phyloP scores from a whole-genome alignment of 2,329 filamentous ascomycete species.

The Colletotrichum lindemuthianum region DNA sequence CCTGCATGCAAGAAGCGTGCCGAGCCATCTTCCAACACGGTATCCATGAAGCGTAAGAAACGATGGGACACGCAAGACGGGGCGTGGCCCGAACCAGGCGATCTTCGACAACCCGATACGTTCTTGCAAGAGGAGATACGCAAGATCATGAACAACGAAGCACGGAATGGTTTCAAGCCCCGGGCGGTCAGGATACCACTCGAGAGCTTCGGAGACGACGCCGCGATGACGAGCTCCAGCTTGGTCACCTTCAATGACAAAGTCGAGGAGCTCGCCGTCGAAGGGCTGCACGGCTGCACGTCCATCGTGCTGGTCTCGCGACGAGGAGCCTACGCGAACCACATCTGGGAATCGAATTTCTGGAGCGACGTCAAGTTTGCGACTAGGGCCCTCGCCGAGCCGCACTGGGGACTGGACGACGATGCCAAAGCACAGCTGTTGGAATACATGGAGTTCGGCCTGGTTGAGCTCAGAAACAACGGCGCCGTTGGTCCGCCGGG shows the following conservation, averaged over 20 bases:
- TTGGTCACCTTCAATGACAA: background rate
- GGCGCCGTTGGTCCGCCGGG: background rate
- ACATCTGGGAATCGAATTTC: background rate
- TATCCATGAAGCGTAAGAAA: no score
- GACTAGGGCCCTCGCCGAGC: background rate
- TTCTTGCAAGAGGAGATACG: no score
- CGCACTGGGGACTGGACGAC: background rate
- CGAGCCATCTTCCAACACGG: no score
- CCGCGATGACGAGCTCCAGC: background rate
- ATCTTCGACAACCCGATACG: no score
- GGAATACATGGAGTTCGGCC: background rate
- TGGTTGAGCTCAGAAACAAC: background rate
- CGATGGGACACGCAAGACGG: no score
- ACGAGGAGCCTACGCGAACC: background rate
- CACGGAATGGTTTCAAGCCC: no score
- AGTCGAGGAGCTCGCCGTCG: background rate
- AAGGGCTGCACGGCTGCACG: background rate
- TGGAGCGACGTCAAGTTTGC: background rate
- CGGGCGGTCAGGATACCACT: background rate
- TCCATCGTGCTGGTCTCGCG: background rate
- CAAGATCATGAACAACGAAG: no score
- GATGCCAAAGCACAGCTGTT: background rate
- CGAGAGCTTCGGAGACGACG: background rate
- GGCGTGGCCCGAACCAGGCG: no score
- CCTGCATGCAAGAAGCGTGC: no score